Percentiles rank a stretch among this genome's conserved stretches.
These are phyloP conservation scores for Hansenula sp. DNA, from an alignment of 1,139 yeast genomes.

Conservation along the genomic window DNA sequence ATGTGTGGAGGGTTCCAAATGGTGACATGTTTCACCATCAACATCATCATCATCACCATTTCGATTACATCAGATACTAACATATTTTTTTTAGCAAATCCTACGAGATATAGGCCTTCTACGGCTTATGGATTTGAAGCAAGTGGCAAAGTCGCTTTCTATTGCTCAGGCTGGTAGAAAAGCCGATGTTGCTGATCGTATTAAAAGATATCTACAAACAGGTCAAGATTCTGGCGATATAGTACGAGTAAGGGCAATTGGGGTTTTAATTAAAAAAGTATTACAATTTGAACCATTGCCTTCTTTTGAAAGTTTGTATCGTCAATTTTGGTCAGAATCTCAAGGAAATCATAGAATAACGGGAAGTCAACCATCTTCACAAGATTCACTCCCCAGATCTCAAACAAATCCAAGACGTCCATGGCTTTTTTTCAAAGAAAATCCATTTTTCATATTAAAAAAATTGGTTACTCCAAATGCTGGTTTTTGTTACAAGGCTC, in stretches of 20 bases:
- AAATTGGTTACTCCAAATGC: constrained; percentile 44
- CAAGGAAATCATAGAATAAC: too few relatives aligned
- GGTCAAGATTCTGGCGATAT: constrained; percentile 35
- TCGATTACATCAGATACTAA: not conserved
- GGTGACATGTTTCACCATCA: too few relatives aligned
- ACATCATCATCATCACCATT: too few relatives aligned
- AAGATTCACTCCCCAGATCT: constrained; percentile 2
- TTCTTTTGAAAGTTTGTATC: constrained; percentile 11
- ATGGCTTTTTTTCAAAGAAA: constrained; percentile 40
- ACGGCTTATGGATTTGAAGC: constrained; percentile 35
- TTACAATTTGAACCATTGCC: constrained; percentile 23
- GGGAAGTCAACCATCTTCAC: constrained; percentile 12
- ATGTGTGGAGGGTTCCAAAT: not conserved
- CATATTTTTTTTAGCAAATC: constrained; percentile 3
- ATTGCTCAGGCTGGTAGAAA: constrained; percentile 46
- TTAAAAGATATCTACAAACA: constrained; percentile 34
- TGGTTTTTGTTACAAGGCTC: constrained; percentile 31
- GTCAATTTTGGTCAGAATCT: not conserved
- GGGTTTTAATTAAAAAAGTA: constrained; percentile 38
- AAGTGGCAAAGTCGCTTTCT: constrained; percentile 40
- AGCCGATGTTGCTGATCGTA: constrained; percentile 44
- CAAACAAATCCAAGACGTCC: constrained; percentile 23
- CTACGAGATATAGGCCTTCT: constrained; percentile 8
- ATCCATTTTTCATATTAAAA: constrained; percentile 48
- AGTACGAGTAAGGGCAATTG: constrained; percentile 38